Evolutionary conservation across 2,329 filamentous ascomycete species (phyloP), one percentile per base, ranked within the genome.

Genomic region (Aureobasidium sp.): DNA sequence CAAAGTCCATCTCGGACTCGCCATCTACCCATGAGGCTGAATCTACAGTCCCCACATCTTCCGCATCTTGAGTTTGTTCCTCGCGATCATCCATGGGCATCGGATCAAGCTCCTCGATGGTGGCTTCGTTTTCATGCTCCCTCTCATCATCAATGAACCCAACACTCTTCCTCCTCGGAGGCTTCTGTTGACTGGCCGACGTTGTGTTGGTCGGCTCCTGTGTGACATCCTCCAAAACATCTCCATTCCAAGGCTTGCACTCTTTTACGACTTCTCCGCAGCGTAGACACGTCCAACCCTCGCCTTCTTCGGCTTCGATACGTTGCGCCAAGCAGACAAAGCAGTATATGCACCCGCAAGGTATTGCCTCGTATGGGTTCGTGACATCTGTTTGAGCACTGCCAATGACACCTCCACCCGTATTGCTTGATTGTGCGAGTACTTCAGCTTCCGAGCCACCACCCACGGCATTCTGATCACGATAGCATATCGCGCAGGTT

Each of bases 401-500:
- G 20, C 92, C 93, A 45, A 95, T 82, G 12, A 96, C 88, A 15
- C 92, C 91, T 64, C 86, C 85, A 12, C 85, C 82, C 15, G 25
- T 2, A 71, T 77, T 67, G 0, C 72, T 69, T 9, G 69, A 74
- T 0, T 86, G 84, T 0, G 88, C 86, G 67, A 96, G 78, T 3
- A 92, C 79, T 67, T 96, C 91, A 49, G 83, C 86, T 75, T 95
- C 91, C 2, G 85, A 85, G 1, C 84, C 68, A 15, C 71, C 71
- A 0, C 72, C 83, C 0, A 86, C 76, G 11, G 89, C 83, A 72
- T 95, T 97, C 73, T 96, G 91, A 68, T 96, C 92, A 69, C 92
- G 87, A 74, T 97, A 97, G 77, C 94, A 99, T 66, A 99, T 97
- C 55, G 92, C 92, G 74, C 94, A 99, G 0, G 93, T 97, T 63